Evolutionary conservation across 768 basidiomycete genomes (phyloP), one percentile per base, ranked within the genome.

Genomic region (Harrya chromipes): DNA sequence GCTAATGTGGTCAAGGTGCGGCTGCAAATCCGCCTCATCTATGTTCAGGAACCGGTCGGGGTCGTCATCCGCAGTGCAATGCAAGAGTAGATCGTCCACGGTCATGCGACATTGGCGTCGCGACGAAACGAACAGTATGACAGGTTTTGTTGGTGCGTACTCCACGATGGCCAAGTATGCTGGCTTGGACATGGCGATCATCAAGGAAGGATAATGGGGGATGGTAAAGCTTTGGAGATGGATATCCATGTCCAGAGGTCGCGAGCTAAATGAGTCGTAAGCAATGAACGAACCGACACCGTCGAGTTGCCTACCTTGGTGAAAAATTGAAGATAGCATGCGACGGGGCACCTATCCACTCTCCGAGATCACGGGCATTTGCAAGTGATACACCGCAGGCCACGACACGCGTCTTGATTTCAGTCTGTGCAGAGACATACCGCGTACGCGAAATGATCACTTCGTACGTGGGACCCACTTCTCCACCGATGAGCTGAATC

Each of bases 171-270:
- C 85, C 7, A 98, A 81, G 66, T 97, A 98, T 0, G 95, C 90
- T 0, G 97, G 97, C 65, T 98, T 98, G 9, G 94, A 94, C 97
- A 99, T 98, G 39, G 94, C 81, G 52, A 98, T 92, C 95, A 99
- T 98, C 36, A 99, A 75, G 0, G 94, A 97, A 0, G 97, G 94
- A 82, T 95, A 97, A 63, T 98, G 97, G n/a, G 94, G 91, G 40
- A 94, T 90, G 23, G 81, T 82, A 75, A 97, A 99, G 36, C 90
- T 93, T 62, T 99, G 97, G 8, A 99, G 73, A 63, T 98, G 94
- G 41, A 99, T 94, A 50, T 97, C 93, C 84, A 99, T 89, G 56
- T 97, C 94, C 11, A 97, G 72, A 3, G 95, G 94, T n/a, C 95
- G 90, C 14, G 94, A 93, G 58, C 92, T 92, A 56, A 1, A 68